Percentiles rank a stretch among this genome's conserved stretches.
Evolutionary conservation across 192 early-diverging fungal genomes (phyloP).

Genomic region (Gonapodya prolifera): DNA sequence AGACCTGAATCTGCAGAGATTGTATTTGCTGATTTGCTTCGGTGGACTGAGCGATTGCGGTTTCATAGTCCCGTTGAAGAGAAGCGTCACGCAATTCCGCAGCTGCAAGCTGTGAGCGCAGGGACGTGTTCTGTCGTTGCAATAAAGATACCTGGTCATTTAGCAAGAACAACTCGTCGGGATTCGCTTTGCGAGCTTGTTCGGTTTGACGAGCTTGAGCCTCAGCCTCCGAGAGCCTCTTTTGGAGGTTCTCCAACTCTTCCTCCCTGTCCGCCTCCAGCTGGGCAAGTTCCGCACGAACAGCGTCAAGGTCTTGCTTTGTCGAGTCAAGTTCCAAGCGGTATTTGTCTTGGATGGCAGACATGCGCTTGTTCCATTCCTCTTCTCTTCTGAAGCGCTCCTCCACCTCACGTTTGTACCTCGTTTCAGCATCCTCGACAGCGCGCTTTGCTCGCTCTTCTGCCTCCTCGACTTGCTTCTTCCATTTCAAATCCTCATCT

Average conservation of each 20-base stretch:
- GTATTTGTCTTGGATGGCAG: background rate
- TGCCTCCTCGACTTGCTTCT: background rate
- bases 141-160: background rate
- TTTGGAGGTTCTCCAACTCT: background rate
- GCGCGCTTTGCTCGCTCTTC: background rate
- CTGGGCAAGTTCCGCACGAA: background rate
- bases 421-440: background rate
- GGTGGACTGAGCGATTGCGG: background rate
- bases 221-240: background rate
- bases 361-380: background rate
- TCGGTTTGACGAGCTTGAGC: background rate
- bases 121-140: background rate
- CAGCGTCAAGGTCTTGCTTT: background rate
- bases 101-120: background rate
- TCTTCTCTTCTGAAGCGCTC: background rate
- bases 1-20: background rate
- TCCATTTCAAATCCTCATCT: background rate
- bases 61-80: background rate
- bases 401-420: background rate
- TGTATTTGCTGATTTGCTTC: background rate
- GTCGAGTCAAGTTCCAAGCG: background rate
- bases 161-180: background rate
- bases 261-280: background rate
- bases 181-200: background rate
- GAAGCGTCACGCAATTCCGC: background rate